Base-by-base conservation (phyloP, 2,329 filamentous ascomycete genomes). In the Penicillium sp. region DNA sequence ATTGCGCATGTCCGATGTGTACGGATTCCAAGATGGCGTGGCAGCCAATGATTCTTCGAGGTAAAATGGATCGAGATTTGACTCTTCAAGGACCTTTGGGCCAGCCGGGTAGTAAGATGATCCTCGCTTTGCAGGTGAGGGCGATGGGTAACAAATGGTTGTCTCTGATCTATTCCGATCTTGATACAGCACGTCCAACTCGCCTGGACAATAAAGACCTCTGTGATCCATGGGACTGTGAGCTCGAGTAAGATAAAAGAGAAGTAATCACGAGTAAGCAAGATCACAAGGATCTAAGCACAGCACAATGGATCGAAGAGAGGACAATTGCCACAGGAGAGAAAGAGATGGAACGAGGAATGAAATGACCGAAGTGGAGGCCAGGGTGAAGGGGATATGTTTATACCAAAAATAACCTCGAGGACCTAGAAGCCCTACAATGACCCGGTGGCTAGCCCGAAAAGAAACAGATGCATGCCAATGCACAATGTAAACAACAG, bases 31-130 rank as follows among this genome's bases (percentile, higher is more conserved):
- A 39, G 63, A 56, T n/a, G 64, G 62, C 13, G 68, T 65, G 36
- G 61, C 64, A 7, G 67, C 62, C 43, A 75, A 57, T 16, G 73
- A 71, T 40, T 70, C 64, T 56, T 76, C 73, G 23, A 76, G 70
- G 49, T 75, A 76, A 61, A 75, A 76, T 5, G 73, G 73, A 55
- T 75, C 73, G 6, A 66, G 64, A 43, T 72, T 72, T 15, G 72
- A 65, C 31, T 76, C 73, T 58, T 73, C 72, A 5, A 67, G 40
- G 6, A 65, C 65, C 49, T 66, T 67, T 0, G 62, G 59, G 5
- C 65, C 66, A 9, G 63, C 62, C 21, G 71, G 69, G 38, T 69
- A 67, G 41, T 71, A 73, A 13, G 69, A 70, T 8, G 71, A 73
- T 21, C 57, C 64, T 38, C 68, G 66, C 57, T 72, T 71, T 16